These are phyloP conservation scores for Fibroporia radiculosa DNA, from an alignment of 768 basidiomycete genomes.

Conservation along the genomic window DNA sequence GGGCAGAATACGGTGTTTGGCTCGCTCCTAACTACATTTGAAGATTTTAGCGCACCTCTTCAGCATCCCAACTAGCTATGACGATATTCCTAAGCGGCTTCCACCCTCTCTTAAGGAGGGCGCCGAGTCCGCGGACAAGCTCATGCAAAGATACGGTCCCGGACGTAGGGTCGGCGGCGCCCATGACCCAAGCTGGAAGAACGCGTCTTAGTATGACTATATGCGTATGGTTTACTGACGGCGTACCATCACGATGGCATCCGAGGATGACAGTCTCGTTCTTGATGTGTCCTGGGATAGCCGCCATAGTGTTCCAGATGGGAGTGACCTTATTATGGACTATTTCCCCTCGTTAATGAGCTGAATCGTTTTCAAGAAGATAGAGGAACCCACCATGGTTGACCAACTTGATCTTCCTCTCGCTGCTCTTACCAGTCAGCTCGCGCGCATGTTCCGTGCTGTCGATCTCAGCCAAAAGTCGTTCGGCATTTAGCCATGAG, in stretches of 20 bases:
- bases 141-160: conserved; percentile 78
- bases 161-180: conserved; percentile 71
- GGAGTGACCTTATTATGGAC: conserved; percentile 77
- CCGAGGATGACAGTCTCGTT: conserved; percentile 89
- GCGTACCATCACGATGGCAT: conserved; percentile 77
- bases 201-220: neutral
- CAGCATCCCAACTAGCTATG: conserved; percentile 77
- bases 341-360: conserved; percentile 18
- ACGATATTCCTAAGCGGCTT: conserved; percentile 74
- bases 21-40: neutral
- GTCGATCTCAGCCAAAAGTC: conserved; percentile 41
- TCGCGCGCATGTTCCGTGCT: conserved; percentile 30
- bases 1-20: neutral
- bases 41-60: conserved; percentile 39
- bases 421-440: conserved; percentile 44
- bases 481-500: conserved; percentile 74
- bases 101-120: conserved; percentile 72
- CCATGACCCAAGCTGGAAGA: conserved; percentile 56
- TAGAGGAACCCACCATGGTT: conserved; percentile 55
- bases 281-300: conserved; percentile 74
- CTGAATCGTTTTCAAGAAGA: conserved; percentile 15
- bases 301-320: conserved; percentile 85
- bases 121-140: conserved; percentile 66
- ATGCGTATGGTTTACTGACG: neutral
- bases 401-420: conserved; percentile 40